A percentile compares a stretch with the other conserved stretches of the same genome.
Conservation (phyloP, 805 yeast species). For the Suhomyces xylopsoci region DNA sequence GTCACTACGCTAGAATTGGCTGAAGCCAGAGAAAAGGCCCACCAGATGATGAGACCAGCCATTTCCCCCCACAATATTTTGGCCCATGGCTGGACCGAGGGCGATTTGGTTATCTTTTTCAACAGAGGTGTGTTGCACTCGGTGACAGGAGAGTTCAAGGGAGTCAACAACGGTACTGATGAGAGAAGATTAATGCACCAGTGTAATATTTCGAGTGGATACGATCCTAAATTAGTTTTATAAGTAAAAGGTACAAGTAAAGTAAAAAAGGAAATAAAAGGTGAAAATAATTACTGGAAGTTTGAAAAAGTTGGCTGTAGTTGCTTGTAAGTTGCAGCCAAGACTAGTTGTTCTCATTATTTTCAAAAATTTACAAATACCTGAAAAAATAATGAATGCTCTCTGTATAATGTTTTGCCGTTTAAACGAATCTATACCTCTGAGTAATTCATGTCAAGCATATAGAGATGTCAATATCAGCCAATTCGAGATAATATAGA, state of each 20-base stretch:
- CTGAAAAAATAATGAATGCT: no score
- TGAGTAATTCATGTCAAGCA: no score
- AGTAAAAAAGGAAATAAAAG: not conserved
- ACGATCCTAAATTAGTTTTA: constrained; percentile 47
- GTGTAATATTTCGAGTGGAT: constrained; percentile 84
- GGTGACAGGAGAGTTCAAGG: constrained; percentile 81
- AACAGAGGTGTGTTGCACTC: constrained; percentile 92
- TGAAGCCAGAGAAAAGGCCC: constrained; percentile 71
- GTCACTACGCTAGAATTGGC: constrained; percentile 53
- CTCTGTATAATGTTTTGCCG: no score
- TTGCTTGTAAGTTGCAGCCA: no score
- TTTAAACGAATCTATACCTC: no score
- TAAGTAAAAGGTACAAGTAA: not conserved
- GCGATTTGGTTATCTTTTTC: constrained; percentile 82
- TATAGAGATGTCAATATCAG: no score
- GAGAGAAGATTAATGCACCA: constrained; percentile 89
- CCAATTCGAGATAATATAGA: no score
- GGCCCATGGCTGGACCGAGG: constrained; percentile 79
- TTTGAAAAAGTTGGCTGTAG: no score
- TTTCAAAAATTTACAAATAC: no score
- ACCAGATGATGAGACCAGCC: constrained; percentile 80
- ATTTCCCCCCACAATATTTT: constrained; percentile 70
- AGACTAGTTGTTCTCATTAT: no score
- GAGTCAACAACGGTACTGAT: constrained; percentile 47
- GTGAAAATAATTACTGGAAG: not conserved